These are phyloP conservation scores for Trypanosoma melophagium DNA, from an alignment of 208 protist genomes.

Conservation along the genomic window DNA sequence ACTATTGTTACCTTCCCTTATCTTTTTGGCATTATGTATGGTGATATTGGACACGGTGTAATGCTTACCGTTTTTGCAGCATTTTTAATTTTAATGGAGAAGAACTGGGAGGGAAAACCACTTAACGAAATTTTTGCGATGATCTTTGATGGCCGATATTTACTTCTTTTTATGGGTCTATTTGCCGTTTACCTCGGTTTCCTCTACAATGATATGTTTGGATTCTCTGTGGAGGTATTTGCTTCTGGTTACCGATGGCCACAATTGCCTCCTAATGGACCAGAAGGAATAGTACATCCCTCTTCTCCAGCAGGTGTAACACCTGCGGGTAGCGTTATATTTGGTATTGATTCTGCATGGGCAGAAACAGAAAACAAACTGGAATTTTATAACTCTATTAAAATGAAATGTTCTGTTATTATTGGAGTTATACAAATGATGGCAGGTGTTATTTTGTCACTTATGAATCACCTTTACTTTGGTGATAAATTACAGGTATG, in stretches of 20 bases:
- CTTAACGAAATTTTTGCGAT: slow-evolving; percentile 91
- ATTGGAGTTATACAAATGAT: slow-evolving; percentile 96
- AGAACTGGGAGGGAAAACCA: slow-evolving; percentile 74
- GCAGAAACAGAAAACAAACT: slow-evolving; percentile 95
- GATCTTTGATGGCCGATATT: slow-evolving; percentile 92
- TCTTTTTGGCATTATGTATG: slow-evolving; percentile 99
- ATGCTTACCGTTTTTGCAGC: slow-evolving; percentile 88
- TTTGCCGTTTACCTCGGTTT: slow-evolving; percentile 96
- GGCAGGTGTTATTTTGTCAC: slow-evolving; percentile 93
- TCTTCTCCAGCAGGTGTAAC: slow-evolving; percentile 53
- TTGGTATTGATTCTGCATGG: slow-evolving; percentile 91
- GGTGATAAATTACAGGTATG: slow-evolving; percentile 86
- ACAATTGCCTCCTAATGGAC: slow-evolving; percentile 44
- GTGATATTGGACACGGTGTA: slow-evolving; percentile 98
- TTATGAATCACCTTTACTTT: slow-evolving; percentile 94
- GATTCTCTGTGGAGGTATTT: slow-evolving; percentile 86
- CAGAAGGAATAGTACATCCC: slow-evolving; percentile 44
- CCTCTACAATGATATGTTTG: slow-evolving; percentile 97
- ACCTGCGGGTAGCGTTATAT: slow-evolving; percentile 41
- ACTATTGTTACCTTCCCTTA: slow-evolving; percentile 99
- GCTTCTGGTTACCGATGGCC: slow-evolving; percentile 57
- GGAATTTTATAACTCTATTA: slow-evolving; percentile 96
- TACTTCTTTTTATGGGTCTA: slow-evolving; percentile 96
- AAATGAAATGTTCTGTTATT: slow-evolving; percentile 91
- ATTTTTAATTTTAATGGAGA: slow-evolving; percentile 87